Conservation (phyloP, 164 flowering plant species). For the Hamamelis virginiana region DNA sequence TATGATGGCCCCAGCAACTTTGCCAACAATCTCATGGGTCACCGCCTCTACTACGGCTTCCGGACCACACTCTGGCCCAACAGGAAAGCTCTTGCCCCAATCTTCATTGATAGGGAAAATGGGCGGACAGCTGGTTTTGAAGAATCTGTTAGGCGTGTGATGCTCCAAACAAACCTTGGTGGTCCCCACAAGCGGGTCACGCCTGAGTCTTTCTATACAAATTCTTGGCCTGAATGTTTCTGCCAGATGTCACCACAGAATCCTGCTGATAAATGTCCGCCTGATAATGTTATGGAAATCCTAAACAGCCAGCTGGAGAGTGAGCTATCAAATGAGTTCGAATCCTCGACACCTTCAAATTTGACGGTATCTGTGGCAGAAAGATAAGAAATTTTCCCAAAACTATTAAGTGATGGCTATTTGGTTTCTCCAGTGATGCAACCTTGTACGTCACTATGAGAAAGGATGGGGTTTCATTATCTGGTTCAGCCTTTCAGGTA, state of each 20-base stretch:
- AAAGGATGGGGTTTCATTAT: background rate
- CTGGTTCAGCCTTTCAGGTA: constrained; percentile 9
- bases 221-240: constrained; percentile 99
- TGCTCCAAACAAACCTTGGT: constrained; percentile 72
- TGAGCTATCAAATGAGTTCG: constrained; percentile 27
- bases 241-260: constrained; percentile 69
- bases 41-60: constrained; percentile 92
- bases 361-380: constrained; percentile 24
- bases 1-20: constrained; percentile 99
- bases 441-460: background rate
- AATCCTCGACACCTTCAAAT: constrained; percentile 25
- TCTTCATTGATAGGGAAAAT: constrained; percentile 73
- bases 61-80: constrained; percentile 85
- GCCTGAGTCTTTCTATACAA: constrained; percentile 93
- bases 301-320: constrained; percentile 46
- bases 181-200: constrained; percentile 85
- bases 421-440: background rate
- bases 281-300: constrained; percentile 62
- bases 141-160: constrained; percentile 72
- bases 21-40: constrained; percentile 96
- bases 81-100: constrained; percentile 86
- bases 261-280: constrained; percentile 81
- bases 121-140: constrained; percentile 73
- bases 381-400: constrained; percentile 11
- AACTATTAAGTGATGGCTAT: background rate